Conservation (phyloP, 345 rosid species). For the Eucalyptus tenuipes region DNA sequence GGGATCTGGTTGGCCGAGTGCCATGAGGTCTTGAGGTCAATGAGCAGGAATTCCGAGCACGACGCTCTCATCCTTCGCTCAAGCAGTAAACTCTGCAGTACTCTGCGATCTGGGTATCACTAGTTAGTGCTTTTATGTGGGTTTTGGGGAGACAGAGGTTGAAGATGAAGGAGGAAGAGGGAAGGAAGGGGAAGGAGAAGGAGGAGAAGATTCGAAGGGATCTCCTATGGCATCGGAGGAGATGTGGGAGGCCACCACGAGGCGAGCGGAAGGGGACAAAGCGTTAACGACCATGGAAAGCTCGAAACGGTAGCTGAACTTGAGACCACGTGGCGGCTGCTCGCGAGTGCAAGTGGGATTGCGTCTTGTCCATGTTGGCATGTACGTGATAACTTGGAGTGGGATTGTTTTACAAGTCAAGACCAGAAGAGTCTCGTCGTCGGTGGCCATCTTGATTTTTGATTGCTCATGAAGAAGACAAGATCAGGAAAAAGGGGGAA, state of each 20-base stretch:
- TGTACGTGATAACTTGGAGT: neutral
- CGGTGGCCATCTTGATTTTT: neutral
- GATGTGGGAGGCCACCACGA: slow-evolving; percentile 23
- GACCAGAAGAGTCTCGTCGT: neutral
- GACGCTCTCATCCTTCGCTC: slow-evolving; percentile 31
- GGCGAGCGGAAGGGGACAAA: neutral
- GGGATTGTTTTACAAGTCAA: neutral
- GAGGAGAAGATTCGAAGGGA: slow-evolving; percentile 66
- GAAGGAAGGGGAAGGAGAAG: slow-evolving; percentile 25
- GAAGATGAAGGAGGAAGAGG: neutral
- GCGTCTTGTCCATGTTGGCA: neutral
- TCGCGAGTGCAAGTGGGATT: neutral
- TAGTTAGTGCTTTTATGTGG: neutral
- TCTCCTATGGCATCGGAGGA: slow-evolving; percentile 37
- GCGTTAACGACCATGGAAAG: slow-evolving; percentile 8
- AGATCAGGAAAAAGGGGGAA: neutral
- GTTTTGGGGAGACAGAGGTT: neutral
- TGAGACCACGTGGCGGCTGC: neutral
- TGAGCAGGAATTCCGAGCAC: slow-evolving; percentile 45
- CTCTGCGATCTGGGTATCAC: neutral
- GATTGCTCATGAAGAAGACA: neutral
- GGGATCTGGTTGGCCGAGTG: slow-evolving; percentile 37
- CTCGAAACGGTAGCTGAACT: neutral
- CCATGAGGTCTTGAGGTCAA: slow-evolving; percentile 66
- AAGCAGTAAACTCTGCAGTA: neutral